Base-by-base conservation (phyloP, 805 yeast species). In the Metschnikowia rubicola region DNA sequence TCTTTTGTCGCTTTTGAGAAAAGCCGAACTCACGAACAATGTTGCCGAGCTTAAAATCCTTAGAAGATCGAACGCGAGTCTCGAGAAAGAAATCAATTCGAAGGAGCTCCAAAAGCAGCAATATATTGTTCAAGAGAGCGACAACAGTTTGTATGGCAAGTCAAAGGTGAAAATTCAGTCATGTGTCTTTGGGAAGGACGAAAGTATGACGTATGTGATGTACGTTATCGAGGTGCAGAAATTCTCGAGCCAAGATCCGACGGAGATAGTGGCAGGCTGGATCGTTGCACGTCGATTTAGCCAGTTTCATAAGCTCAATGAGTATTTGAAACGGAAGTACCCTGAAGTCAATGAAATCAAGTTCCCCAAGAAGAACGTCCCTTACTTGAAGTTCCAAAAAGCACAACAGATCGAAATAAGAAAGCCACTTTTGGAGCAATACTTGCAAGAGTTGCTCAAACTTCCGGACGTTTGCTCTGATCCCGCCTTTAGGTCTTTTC, bases 251-350 rank as follows among this genome's bases (percentile, higher is more conserved):
- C 66, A 66, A 7, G 60, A 64, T 30, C 79, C 78, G 3, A 74
- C 70, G 3, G 61, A 68, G 8, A 73, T 75, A 5, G 70, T 79
- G 2, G 88, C 91, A 0, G 86, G 88, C 0, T 92, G 97, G 97
- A 81, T 88, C 44, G 86, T 90, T n/a, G 92, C 96, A 0, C 70
- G 97, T 55, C 71, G 98, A 47, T 91, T 83, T 60, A 87, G 87
- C 56, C 97, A 92, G 60, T 91, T 91, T 63, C 82, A 75, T 64
- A 79, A 77, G 51, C 69, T 91, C 31, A 82, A 91, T 59, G 80
- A 79, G 50, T 81, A 86, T 51, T 66, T 91, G 54, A 79, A 74
- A 47, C 62, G 64, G 2, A 70, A 66, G 37, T 84, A 81, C 55
- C 75, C 81, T 0, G 70, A 66, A 39, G 81, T 84, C 2, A 64